These are phyloP conservation scores for Hamamelis virginiana DNA, from an alignment of 164 flowering plant genomes.

Conservation along the genomic window DNA sequence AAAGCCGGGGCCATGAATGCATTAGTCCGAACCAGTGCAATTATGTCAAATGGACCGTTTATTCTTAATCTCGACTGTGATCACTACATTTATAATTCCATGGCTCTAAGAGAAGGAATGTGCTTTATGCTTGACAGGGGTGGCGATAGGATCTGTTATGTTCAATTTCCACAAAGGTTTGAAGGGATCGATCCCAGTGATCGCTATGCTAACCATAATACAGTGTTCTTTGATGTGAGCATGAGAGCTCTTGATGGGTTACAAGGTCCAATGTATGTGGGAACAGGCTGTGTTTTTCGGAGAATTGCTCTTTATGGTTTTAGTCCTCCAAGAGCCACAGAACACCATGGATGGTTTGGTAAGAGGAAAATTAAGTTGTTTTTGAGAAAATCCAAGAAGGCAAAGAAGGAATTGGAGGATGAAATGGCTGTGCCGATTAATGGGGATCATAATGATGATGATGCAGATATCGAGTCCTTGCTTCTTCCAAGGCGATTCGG, in stretches of 20 bases:
- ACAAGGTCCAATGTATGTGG: slow-evolving; percentile 97
- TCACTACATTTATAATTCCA: slow-evolving; percentile 82
- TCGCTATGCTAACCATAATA: slow-evolving; percentile 90
- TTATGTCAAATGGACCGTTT: slow-evolving; percentile 93
- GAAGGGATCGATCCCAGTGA: slow-evolving; percentile 94
- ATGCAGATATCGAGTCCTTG: slow-evolving; percentile 49
- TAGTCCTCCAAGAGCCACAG: slow-evolving; percentile 87
- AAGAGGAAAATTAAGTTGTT: slow-evolving; percentile 46
- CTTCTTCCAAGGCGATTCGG: slow-evolving; percentile 82
- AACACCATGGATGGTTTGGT: slow-evolving; percentile 82
- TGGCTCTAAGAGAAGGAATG: slow-evolving; percentile 91
- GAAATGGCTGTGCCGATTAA: slow-evolving; percentile 48
- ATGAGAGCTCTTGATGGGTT: slow-evolving; percentile 92
- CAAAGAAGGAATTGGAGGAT: slow-evolving; percentile 46
- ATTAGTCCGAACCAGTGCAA: slow-evolving; percentile 79
- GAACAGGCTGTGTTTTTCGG: slow-evolving; percentile 91
- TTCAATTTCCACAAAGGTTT: slow-evolving; percentile 96
- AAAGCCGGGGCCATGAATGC: slow-evolving; percentile 99
- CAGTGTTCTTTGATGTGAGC: slow-evolving; percentile 85
- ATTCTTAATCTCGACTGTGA: slow-evolving; percentile 94
- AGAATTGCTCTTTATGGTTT: slow-evolving; percentile 86
- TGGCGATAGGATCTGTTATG: slow-evolving; percentile 82
- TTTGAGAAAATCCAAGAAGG: slow-evolving; percentile 38
- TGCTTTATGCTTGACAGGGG: slow-evolving; percentile 96
- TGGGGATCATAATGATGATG: slow-evolving; percentile 37